Base-by-base conservation (phyloP, 139 green algal genomes). In the Monoraphidium neglectum region DNA sequence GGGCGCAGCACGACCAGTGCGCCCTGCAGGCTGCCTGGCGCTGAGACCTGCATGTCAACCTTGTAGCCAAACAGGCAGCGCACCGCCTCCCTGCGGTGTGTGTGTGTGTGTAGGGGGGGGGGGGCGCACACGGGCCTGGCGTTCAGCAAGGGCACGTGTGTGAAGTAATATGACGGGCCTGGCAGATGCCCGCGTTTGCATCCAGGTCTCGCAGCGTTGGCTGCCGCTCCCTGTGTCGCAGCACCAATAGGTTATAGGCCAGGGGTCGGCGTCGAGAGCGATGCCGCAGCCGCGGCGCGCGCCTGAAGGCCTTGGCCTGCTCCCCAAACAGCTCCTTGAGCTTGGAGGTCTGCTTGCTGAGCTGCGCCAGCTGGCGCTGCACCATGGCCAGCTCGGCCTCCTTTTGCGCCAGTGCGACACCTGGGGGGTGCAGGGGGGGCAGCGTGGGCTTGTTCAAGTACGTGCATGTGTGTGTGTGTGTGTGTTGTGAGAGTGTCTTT, bases 51-150 rank as follows among this genome's bases (percentile, higher is more conserved):
- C 40, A 65, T 77, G 36, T 49, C 80, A 3, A 70, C 77, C 30
- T 82, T 68, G 82, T 92, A 97, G 37, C 92, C 92, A 84, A 97
- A 95, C 74, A 97, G 81, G 23, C 51, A 21, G 60, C 74, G 87
- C 43, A 51, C 43, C 43, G 43, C 43, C 43, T 51, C 43, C 8
- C 43, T n/a, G n/a, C n/a, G n/a, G n/a, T n/a, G n/a, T n/a, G n/a
- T n/a, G n/a, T n/a, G n/a, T n/a, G n/a, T n/a, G n/a, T n/a, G n/a
- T n/a, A n/a, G n/a, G n/a, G n/a, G n/a, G n/a, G n/a, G n/a, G n/a
- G n/a, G n/a, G n/a, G n/a, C n/a, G n/a, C n/a, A n/a, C n/a, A n/a
- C n/a, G n/a, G n/a, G n/a, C n/a, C n/a, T n/a, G n/a, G n/a, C n/a
- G n/a, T n/a, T n/a, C n/a, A n/a, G n/a, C n/a, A n/a, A n/a, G n/a